Percentiles rank a stretch among this genome's conserved stretches.
These are phyloP conservation scores for Hypericum perforatum DNA, from an alignment of 345 rosid species.

Conservation along the genomic window DNA sequence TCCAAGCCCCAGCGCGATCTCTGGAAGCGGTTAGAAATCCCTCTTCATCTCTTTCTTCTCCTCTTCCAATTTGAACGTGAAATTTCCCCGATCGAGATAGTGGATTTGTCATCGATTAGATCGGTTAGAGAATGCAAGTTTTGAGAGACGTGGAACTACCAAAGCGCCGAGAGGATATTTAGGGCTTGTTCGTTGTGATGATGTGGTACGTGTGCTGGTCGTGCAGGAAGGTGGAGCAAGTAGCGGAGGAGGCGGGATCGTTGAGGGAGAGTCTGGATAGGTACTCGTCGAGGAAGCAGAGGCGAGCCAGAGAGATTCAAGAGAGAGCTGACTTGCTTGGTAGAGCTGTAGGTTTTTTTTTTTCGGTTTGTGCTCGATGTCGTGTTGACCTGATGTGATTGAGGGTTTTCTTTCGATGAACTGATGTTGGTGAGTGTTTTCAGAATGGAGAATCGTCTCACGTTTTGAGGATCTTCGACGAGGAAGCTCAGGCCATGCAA, in stretches of 20 bases:
- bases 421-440: constrained; percentile 8
- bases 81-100: constrained; percentile 40
- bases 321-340: constrained; percentile 85
- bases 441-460: constrained; percentile 78
- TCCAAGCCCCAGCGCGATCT: constrained; percentile 88
- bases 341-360: constrained; percentile 43
- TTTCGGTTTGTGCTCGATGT: neutral
- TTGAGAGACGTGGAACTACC: no score
- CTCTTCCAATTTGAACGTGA: constrained; percentile 85
- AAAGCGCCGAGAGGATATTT: neutral
- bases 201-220: neutral
- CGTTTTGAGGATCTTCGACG: constrained; percentile 75
- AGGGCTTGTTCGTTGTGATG: neutral
- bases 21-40: constrained; percentile 54
- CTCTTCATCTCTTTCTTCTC: neutral
- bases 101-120: no score
- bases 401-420: neutral
- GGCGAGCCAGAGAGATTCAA: constrained; percentile 58
- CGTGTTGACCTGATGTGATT: neutral
- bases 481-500: constrained; percentile 83
- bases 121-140: no score
- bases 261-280: constrained; percentile 69
- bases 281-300: constrained; percentile 55
- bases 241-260: constrained; percentile 78
- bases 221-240: constrained; percentile 74